Evolutionary conservation across 176 grass and related monocot genomes (phyloP).

Genomic region (Carex kokanica): DNA sequence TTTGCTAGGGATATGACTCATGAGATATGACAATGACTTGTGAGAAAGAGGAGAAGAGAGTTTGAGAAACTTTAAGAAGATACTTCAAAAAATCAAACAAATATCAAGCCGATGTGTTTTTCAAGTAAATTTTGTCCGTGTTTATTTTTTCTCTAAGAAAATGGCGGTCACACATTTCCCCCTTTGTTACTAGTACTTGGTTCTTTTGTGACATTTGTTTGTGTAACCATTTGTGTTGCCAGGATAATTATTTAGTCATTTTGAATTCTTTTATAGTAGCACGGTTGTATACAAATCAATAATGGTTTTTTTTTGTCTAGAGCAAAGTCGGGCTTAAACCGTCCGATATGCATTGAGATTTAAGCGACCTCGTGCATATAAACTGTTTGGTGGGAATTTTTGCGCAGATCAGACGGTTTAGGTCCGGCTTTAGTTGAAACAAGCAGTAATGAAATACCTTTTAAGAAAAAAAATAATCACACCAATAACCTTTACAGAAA

Average conservation of each 20-base stretch:
- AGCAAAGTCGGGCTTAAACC: no score
- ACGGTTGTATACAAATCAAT: background rate
- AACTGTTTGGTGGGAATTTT: no score
- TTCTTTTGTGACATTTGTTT: background rate
- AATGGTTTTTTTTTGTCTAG: no score
- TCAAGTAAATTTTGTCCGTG: background rate
- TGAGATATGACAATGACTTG: conserved; percentile 14
- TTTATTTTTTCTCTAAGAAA: background rate
- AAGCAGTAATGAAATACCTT: background rate
- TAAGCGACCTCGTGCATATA: no score
- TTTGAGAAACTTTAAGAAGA: background rate
- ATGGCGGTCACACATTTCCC: background rate
- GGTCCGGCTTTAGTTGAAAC: background rate
- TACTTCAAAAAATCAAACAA: background rate
- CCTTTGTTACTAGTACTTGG: background rate
- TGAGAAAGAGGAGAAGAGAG: conserved; percentile 1
- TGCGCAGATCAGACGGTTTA: no score
- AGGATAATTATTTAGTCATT: background rate
- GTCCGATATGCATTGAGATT: no score
- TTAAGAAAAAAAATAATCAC: background rate
- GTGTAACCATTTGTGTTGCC: background rate
- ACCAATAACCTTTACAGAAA: background rate
- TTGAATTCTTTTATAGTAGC: background rate
- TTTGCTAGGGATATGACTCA: background rate
- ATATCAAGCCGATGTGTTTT: background rate